A percentile compares a stretch with the other conserved stretches of the same genome.
phyloP scores from a whole-genome alignment of 1,139 yeast species.

The Taphrina sp. region DNA sequence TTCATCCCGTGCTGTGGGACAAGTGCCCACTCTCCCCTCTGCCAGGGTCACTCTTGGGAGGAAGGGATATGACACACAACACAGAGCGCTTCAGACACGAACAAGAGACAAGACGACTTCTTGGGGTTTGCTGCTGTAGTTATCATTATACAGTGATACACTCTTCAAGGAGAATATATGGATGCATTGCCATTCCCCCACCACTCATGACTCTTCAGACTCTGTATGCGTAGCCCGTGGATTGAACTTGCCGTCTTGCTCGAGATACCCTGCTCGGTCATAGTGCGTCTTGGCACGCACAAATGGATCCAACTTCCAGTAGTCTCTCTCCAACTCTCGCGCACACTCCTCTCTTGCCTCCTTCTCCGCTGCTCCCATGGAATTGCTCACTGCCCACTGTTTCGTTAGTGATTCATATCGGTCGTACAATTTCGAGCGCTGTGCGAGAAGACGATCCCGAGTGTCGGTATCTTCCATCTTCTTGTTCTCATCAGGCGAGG shows the following conservation, averaged over 20 bases:
- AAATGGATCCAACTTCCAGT: constrained; percentile 65
- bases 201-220: not conserved
- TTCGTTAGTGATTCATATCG: constrained; percentile 59
- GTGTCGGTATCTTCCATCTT: constrained; percentile 48
- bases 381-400: constrained; percentile 73
- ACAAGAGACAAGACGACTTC: no score
- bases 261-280: constrained; percentile 56
- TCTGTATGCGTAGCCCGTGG: constrained; percentile 26
- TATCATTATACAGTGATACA: no score
- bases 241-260: constrained; percentile 26
- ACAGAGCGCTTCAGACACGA: no score
- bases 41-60: no score
- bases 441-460: constrained; percentile 48
- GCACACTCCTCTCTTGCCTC: constrained; percentile 54
- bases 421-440: constrained; percentile 53
- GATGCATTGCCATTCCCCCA: no score
- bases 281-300: constrained; percentile 64
- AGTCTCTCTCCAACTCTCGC: constrained; percentile 55
- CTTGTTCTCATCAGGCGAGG: constrained; percentile 54
- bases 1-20: no score
- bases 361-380: constrained; percentile 48
- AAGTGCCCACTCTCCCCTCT: no score
- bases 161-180: no score
- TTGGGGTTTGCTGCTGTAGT: no score
- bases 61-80: no score